Evolutionary conservation across 345 rosid species (phyloP), one percentile per base, ranked within the genome.

Genomic region (Arabidopsis suecica): DNA sequence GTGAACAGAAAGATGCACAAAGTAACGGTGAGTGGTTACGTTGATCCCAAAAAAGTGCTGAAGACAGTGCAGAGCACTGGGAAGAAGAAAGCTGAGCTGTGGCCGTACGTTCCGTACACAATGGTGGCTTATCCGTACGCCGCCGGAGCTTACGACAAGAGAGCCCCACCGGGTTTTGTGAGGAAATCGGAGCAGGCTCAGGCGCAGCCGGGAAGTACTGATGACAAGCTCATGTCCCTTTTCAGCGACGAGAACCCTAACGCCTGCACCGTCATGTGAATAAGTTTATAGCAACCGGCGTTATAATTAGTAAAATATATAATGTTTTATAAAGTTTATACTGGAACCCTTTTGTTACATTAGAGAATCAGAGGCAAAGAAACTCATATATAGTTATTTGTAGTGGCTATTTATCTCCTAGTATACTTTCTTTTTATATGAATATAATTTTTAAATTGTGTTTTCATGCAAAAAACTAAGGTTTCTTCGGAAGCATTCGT

Each of bases 221-320:
- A 78, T 55, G 82, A 78, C 44, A 78, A 61, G 58, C 71, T 78
- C 54, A 68, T 78, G 74, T 51, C 78, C 20, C 71, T 72, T 36
- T 78, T 78, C 71, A 78, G 78, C 61, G 82, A 78, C 66, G 82
- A 78, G 61, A 79, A 79, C 64, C 82, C 82, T 28, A 79, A 79
- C 40, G 78, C 82, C 7, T 79, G 82, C 71, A 42, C 53, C 48
- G 11, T 79, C 44, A 73, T 79, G 78, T 79, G 62, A 76, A 36
- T 65, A 32, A 33, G 53, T 50, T 23, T 28, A 23, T 37, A 32
- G 47, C 38, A 25, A 12, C 7, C 42, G 5, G 32, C 1, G 40
- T 47, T 23, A 34, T 73, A 32, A 6, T 9, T 61, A 22, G 54
- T 65, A 48, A 23, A 48, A 23, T 47, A 16, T 62, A 50, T 51